These are phyloP conservation scores for Pythium brachiatum DNA, from an alignment of 352 stramenopile species.

Conservation along the genomic window DNA sequence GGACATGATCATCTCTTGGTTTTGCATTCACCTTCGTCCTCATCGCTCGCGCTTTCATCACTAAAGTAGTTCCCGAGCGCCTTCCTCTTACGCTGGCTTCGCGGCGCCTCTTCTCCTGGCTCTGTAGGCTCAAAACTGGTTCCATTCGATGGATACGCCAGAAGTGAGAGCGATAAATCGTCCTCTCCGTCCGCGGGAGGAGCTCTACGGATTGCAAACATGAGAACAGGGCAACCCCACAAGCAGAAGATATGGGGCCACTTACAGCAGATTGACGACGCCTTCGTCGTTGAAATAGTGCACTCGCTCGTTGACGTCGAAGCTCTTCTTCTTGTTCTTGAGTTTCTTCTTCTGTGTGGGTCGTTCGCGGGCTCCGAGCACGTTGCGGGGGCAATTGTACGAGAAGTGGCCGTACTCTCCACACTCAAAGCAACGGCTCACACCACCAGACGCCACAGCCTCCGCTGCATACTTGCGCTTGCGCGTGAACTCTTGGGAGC, in stretches of 20 bases:
- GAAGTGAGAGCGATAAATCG: constrained; percentile 60
- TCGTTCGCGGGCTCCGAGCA: constrained; percentile 67
- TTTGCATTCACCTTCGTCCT: constrained; percentile 23
- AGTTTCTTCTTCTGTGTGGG: constrained; percentile 47
- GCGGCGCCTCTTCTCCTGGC: not conserved
- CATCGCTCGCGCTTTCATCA: constrained; percentile 71
- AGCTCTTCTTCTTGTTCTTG: constrained; percentile 65
- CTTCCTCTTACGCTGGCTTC: constrained; percentile 27
- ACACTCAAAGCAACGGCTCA: constrained; percentile 83
- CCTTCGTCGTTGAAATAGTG: constrained; percentile 75
- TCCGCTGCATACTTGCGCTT: constrained; percentile 65
- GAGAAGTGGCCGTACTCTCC: constrained; percentile 72
- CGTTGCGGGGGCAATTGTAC: constrained; percentile 84
- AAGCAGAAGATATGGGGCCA: constrained; percentile 1
- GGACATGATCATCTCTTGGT: constrained; percentile 7
- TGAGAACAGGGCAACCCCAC: not conserved
- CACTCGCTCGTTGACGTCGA: constrained; percentile 49
- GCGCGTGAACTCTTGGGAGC: constrained; percentile 68
- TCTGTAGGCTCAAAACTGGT: not conserved
- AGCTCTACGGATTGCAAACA: constrained; percentile 28
- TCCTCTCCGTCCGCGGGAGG: constrained; percentile 44
- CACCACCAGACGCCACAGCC: constrained; percentile 20
- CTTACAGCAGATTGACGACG: constrained; percentile 63
- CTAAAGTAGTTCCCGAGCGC: constrained; percentile 68
- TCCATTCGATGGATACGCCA: constrained; percentile 52